A percentile compares a stretch with the other conserved stretches of the same genome.
These are phyloP conservation scores for Russula sp. DNA, from an alignment of 768 basidiomycete genomes.

Conservation along the genomic window DNA sequence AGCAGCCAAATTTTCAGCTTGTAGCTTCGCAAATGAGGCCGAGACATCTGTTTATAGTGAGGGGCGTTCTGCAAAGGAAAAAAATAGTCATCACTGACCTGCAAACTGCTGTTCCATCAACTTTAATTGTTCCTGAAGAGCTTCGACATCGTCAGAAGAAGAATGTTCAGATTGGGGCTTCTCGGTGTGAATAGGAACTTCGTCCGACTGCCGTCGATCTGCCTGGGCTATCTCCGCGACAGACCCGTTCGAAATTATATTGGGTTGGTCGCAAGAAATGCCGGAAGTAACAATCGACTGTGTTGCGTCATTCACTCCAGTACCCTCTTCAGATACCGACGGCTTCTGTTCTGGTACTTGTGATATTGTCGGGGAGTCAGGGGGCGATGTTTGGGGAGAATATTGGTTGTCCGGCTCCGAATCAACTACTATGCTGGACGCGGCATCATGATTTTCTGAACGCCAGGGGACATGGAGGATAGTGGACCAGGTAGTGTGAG, in stretches of 20 bases:
- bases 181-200: background rate
- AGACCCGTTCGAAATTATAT: slow-evolving; percentile 1
- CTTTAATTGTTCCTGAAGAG: slow-evolving; percentile 61
- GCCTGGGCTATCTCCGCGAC: background rate
- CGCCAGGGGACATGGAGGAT: background rate
- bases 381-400: background rate
- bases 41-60: slow-evolving; percentile 60
- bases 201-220: slow-evolving; percentile 1
- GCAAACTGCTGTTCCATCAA: slow-evolving; percentile 75
- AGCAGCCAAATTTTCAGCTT: slow-evolving; percentile 65
- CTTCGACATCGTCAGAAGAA: slow-evolving; percentile 45
- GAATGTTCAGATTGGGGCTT: slow-evolving; percentile 6
- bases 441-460: background rate
- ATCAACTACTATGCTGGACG: background rate
- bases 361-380: slow-evolving; percentile 3
- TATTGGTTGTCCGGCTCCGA: background rate
- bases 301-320: background rate
- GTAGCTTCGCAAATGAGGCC: slow-evolving; percentile 70
- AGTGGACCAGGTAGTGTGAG: background rate
- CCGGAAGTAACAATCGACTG: background rate
- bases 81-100: slow-evolving; percentile 44
- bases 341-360: background rate
- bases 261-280: background rate
- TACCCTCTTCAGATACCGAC: background rate
- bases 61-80: background rate